Evolutionary conservation across 2,329 filamentous ascomycete species (phyloP).

Genomic region (Venturia asperata): DNA sequence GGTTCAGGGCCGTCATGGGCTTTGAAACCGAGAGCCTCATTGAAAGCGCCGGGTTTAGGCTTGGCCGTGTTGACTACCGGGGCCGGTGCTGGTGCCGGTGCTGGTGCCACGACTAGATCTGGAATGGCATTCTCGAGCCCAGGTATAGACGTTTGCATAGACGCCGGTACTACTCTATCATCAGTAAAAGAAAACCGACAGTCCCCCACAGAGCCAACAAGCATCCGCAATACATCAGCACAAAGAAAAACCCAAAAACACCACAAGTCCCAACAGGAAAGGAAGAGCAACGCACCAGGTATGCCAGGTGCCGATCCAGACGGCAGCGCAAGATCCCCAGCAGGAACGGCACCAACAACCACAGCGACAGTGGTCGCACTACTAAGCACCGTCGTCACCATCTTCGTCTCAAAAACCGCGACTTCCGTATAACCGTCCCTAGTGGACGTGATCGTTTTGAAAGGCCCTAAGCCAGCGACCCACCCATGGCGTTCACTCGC

Average conservation of each 20-base stretch:
- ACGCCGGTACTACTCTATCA: not conserved
- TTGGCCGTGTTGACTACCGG: not conserved
- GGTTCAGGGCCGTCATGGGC: not conserved
- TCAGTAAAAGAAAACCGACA: not conserved
- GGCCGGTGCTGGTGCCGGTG: not conserved
- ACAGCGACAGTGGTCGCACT: not conserved
- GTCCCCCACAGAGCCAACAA: not conserved
- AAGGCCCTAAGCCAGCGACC: rapidly evolving
- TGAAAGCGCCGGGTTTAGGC: not conserved
- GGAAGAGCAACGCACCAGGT: not conserved
- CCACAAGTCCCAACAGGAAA: not conserved
- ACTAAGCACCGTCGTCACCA: not conserved
- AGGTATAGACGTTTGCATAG: not conserved
- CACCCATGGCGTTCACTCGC: not conserved
- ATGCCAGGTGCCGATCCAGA: not conserved
- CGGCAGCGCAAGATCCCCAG: not conserved
- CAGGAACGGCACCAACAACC: not conserved
- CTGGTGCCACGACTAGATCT: not conserved
- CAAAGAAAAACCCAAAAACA: too few species aligned
- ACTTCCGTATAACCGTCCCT: not conserved
- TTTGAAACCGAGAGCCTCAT: not conserved
- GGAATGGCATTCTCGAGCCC: not conserved
- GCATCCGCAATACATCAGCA: not conserved
- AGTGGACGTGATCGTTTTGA: not conserved
- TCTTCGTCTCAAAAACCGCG: not conserved